Percentiles rank a stretch among this genome's conserved stretches.
Conservation (phyloP, 257 asterid genomes). For the Rauvolfia tetraphylla region DNA sequence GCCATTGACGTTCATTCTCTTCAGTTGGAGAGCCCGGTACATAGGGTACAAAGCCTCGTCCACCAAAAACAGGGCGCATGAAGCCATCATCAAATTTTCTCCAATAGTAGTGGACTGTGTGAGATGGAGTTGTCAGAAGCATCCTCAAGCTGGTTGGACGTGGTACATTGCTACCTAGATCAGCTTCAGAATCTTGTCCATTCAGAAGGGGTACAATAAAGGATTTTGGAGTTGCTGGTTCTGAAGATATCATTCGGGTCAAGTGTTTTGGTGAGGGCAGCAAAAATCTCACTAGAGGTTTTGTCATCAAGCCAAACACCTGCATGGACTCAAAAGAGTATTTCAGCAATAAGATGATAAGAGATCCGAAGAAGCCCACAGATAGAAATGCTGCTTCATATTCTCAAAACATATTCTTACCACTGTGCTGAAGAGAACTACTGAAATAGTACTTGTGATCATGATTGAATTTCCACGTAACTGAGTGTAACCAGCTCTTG, state of each 20-base stretch:
- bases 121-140: conserved; percentile 71
- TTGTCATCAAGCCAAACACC: conserved; percentile 92
- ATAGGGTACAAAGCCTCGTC: conserved; percentile 88
- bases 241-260: conserved; percentile 61
- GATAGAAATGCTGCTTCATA: background rate
- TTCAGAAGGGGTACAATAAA: conserved; percentile 64
- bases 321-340: conserved; percentile 24
- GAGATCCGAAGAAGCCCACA: background rate
- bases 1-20: conserved; percentile 29
- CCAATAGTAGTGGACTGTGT: conserved; percentile 88
- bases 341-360: background rate
- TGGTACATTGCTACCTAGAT: conserved; percentile 33
- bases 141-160: conserved; percentile 82
- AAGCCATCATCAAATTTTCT: conserved; percentile 79
- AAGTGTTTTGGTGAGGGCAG: conserved; percentile 53
- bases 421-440: conserved; percentile 97
- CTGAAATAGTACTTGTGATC: conserved; percentile 96
- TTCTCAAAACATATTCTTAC: conserved; percentile 35
- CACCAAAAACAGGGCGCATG: conserved; percentile 98
- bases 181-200: conserved; percentile 43
- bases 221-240: conserved; percentile 59
- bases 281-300: conserved; percentile 63
- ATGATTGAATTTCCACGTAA: conserved; percentile 66
- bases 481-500: conserved; percentile 71
- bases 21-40: conserved; percentile 91